Evolutionary conservation across 768 basidiomycete species (phyloP).

Genomic region (Cystobasidiopsis lactophilus): DNA sequence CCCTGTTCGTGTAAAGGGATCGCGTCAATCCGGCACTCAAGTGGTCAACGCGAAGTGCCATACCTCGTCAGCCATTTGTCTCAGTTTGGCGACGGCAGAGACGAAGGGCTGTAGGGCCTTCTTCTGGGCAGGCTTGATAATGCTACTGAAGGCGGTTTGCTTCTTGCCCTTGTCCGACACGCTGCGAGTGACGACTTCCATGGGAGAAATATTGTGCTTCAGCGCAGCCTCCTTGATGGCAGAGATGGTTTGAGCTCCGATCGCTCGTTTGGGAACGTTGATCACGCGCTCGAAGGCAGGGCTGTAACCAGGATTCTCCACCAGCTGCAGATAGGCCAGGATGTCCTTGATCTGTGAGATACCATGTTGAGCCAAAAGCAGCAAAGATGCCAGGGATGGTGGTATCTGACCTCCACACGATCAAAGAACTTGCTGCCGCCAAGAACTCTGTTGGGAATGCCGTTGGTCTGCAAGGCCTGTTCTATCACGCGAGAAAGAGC

Average conservation of each 20-base stretch:
- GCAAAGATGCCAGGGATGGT: not conserved
- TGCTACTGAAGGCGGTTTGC: slow-evolving; percentile 29
- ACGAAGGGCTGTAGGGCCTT: slow-evolving; percentile 43
- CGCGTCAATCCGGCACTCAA: not conserved
- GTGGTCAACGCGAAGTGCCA: not conserved
- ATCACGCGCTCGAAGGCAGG: slow-evolving; percentile 48
- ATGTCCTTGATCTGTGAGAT: slow-evolving; percentile 41
- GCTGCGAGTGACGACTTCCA: slow-evolving; percentile 21
- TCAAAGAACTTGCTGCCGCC: slow-evolving; percentile 59
- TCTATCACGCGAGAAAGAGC: slow-evolving; percentile 57
- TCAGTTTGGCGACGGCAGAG: slow-evolving; percentile 20
- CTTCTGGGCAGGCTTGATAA: slow-evolving; percentile 44
- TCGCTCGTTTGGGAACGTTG: slow-evolving; percentile 46
- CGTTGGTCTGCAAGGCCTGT: slow-evolving; percentile 47
- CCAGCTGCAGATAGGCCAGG: slow-evolving; percentile 56
- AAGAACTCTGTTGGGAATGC: slow-evolving; percentile 54
- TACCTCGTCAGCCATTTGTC: not conserved
- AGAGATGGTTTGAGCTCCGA: slow-evolving; percentile 29
- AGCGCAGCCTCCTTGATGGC: slow-evolving; percentile 36
- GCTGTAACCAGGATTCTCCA: slow-evolving; percentile 40
- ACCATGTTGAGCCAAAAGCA: not conserved
- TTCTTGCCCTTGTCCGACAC: too few relatives aligned
- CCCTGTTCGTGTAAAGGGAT: slow-evolving; percentile 28
- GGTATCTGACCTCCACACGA: slow-evolving; percentile 44
- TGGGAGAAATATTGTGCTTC: slow-evolving; percentile 33